These are phyloP conservation scores for Phytopythium helicoides DNA, from an alignment of 352 stramenopile species.

Conservation along the genomic window DNA sequence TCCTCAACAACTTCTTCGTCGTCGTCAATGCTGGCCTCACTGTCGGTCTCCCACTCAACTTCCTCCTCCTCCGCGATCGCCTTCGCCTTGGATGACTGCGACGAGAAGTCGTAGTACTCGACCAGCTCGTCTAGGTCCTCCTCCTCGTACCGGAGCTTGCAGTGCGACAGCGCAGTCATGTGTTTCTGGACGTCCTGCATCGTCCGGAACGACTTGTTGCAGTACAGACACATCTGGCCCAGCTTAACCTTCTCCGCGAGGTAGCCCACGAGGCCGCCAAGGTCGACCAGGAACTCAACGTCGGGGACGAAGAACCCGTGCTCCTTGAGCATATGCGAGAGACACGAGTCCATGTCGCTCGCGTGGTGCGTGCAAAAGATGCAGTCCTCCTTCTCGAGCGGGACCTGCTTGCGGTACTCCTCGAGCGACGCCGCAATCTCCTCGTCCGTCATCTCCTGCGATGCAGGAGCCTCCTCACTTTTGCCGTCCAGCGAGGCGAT, in stretches of 20 bases:
- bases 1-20: conserved; percentile 74
- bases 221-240: conserved; percentile 95
- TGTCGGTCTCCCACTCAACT: conserved; percentile 78
- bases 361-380: conserved; percentile 78
- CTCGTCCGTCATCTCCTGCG: conserved; percentile 54
- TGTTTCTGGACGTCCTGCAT: conserved; percentile 93
- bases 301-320: conserved; percentile 97
- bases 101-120: conserved; percentile 91
- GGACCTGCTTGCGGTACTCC: conserved; percentile 72
- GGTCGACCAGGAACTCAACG: conserved; percentile 89
- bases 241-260: conserved; percentile 95
- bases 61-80: conserved; percentile 26
- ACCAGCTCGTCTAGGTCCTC: conserved; percentile 89
- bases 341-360: conserved; percentile 57
- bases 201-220: conserved; percentile 90
- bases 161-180: conserved; percentile 92
- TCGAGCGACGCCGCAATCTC: conserved; percentile 63
- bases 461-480: conserved; percentile 14
- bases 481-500: conserved; percentile 28
- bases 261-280: conserved; percentile 91
- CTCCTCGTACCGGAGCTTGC: conserved; percentile 90
- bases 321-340: conserved; percentile 91
- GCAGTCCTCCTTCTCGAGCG: conserved; percentile 76
- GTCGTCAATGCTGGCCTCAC: conserved; percentile 67
- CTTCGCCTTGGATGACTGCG: conserved; percentile 48